phyloP scores from a whole-genome alignment of 2,329 filamentous ascomycete genomes.

The Pseudocercospora vitis region DNA sequence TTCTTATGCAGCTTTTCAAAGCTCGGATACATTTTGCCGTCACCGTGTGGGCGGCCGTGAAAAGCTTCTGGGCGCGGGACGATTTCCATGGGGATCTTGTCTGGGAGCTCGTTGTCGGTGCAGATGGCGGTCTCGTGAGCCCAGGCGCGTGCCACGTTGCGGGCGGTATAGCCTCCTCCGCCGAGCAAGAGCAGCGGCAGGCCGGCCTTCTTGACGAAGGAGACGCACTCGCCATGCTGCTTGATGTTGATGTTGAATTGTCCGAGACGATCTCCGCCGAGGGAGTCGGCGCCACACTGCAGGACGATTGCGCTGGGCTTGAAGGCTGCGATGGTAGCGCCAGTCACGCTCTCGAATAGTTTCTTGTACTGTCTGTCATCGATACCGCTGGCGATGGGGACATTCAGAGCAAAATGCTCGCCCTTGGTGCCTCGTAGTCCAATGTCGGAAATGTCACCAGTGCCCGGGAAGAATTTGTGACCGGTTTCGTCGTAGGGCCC shows the following conservation, averaged over 20 bases:
- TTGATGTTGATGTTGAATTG: slow-evolving; percentile 96
- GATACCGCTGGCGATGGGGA: slow-evolving; percentile 67
- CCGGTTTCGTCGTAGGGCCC: slow-evolving; percentile 65
- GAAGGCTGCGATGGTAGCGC: slow-evolving; percentile 76
- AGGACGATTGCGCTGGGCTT: slow-evolving; percentile 88
- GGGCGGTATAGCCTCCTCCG: slow-evolving; percentile 92
- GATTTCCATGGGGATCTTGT: slow-evolving; percentile 69
- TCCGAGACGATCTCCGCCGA: slow-evolving; percentile 89
- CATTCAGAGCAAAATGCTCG: slow-evolving; percentile 68
- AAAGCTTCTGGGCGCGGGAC: slow-evolving; percentile 88
- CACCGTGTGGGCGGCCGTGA: slow-evolving; percentile 68
- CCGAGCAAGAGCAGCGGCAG: slow-evolving; percentile 88
- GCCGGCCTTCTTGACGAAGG: slow-evolving; percentile 77
- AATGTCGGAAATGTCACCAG: slow-evolving; percentile 65
- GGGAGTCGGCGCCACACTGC: slow-evolving; percentile 91
- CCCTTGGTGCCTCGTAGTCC: slow-evolving; percentile 73
- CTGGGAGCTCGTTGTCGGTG: slow-evolving; percentile 69
- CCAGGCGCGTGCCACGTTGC: slow-evolving; percentile 96
- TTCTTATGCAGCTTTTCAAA: slow-evolving; percentile 65
- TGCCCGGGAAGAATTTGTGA: slow-evolving; percentile 64
- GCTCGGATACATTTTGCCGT: slow-evolving; percentile 74
- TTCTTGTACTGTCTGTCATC: slow-evolving; percentile 74
- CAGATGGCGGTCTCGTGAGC: slow-evolving; percentile 93
- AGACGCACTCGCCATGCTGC: slow-evolving; percentile 87
- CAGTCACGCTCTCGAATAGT: slow-evolving; percentile 80